phyloP scores from a whole-genome alignment of 345 rosid species.

The Mangifera indica region DNA sequence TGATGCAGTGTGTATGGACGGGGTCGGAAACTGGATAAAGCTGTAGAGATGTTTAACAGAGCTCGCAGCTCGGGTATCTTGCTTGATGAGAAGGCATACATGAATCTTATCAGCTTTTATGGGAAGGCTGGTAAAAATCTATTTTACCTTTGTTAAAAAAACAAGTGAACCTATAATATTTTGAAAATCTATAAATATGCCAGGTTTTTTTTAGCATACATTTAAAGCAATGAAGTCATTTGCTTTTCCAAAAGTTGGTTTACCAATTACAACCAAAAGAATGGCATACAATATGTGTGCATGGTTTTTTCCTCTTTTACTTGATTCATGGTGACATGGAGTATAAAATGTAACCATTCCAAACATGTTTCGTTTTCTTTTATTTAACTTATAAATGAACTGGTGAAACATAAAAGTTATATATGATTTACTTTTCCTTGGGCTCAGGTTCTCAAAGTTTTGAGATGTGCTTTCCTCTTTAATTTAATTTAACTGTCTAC shows the following conservation, averaged over 20 bases:
- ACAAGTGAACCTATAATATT: not conserved
- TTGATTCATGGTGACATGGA: not conserved
- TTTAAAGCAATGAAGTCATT: not conserved
- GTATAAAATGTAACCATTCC: not conserved
- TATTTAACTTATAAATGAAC: not conserved
- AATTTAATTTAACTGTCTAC: no score
- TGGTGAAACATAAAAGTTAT: not conserved
- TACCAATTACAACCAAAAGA: not conserved
- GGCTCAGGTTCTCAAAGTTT: no score
- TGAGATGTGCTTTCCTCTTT: no score
- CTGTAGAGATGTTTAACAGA: conserved; percentile 52
- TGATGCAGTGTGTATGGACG: conserved; percentile 73
- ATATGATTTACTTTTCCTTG: no score
- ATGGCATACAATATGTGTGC: not conserved
- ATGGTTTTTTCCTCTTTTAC: not conserved
- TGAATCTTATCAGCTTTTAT: conserved; percentile 61
- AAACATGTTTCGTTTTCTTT: not conserved
- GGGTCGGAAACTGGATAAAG: conserved; percentile 59
- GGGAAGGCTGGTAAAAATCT: conserved; percentile 69
- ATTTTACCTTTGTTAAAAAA: not conserved
- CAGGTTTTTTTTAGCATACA: not conserved
- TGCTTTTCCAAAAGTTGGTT: not conserved
- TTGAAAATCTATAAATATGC: not conserved
- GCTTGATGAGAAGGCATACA: conserved; percentile 79
- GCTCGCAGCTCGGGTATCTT: conserved; percentile 46